Conservation (phyloP, 2,329 filamentous ascomycete species). For the Paracoccidioides brasiliensis region DNA sequence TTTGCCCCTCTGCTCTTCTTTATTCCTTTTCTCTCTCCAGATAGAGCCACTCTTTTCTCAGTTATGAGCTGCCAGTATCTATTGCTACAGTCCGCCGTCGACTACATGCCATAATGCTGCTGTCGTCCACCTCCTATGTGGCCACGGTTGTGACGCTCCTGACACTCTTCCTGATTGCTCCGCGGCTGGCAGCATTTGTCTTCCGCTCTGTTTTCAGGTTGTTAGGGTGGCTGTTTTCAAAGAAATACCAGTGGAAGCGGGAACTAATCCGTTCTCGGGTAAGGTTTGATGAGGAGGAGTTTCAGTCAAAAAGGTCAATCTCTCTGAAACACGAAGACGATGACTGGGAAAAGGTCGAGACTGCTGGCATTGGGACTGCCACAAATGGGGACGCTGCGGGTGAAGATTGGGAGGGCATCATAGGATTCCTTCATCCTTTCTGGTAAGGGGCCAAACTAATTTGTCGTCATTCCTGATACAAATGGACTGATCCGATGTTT, state of each 20-base stretch:
- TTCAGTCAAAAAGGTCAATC: conserved; percentile 16
- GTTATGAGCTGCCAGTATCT: not conserved
- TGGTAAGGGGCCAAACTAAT: conserved; percentile 45
- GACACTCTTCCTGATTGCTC: conserved; percentile 23
- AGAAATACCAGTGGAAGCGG: conserved; percentile 50
- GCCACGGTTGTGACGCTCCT: conserved; percentile 22
- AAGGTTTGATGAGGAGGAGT: conserved; percentile 30
- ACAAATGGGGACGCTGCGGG: conserved; percentile 34
- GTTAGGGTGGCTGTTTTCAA: conserved; percentile 49
- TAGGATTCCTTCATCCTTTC: conserved; percentile 97
- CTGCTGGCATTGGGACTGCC: conserved; percentile 34
- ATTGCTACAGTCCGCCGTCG: not conserved
- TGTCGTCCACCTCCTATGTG: conserved; percentile 18
- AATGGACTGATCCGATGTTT: not conserved
- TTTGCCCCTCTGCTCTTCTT: not conserved
- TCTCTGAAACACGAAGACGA: conserved; percentile 39
- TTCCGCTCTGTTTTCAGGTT: conserved; percentile 26
- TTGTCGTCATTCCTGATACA: not conserved
- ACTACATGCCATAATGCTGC: conserved; percentile 6
- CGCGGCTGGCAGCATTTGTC: conserved; percentile 21
- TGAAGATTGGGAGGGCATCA: conserved; percentile 64
- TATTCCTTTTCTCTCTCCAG: not conserved
- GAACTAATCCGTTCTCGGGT: conserved; percentile 40
- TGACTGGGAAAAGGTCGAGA: conserved; percentile 58
- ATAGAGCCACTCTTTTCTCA: not conserved